Percentiles rank a stretch among this genome's conserved stretches.
Evolutionary conservation across 2,329 filamentous ascomycete genomes (phyloP).

Genomic region (Nothomitra cinnamomea): DNA sequence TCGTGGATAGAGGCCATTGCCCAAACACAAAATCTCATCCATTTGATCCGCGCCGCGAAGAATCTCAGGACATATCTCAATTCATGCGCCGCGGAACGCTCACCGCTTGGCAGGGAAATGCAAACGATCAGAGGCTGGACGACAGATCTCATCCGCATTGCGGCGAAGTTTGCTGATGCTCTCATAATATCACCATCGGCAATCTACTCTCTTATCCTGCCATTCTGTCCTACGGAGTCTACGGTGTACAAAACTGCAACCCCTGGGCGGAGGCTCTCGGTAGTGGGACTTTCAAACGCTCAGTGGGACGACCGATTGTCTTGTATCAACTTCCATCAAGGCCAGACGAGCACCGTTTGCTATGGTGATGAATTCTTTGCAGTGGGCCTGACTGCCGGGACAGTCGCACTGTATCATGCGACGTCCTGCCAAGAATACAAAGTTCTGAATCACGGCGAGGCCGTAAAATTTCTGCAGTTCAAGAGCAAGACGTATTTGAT

Average conservation of each 20-base stretch:
- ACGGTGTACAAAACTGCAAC: constrained; percentile 12
- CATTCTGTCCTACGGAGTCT: constrained; percentile 19
- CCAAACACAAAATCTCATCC: constrained; percentile 8
- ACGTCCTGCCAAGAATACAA: constrained; percentile 14
- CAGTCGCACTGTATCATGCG: constrained; percentile 12
- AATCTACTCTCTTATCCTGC: constrained; percentile 19
- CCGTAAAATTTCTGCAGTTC: constrained; percentile 19
- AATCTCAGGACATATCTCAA: constrained; percentile 10
- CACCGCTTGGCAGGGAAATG: constrained; percentile 12
- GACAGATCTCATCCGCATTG: constrained; percentile 18
- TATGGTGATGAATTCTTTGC: constrained; percentile 12
- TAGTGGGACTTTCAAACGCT: constrained; percentile 13
- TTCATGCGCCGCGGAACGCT: constrained; percentile 5
- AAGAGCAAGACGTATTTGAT: constrained; percentile 16
- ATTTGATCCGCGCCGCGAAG: constrained; percentile 9
- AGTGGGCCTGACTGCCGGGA: constrained; percentile 13
- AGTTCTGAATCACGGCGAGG: constrained; percentile 17
- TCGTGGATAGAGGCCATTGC: constrained; percentile 18
- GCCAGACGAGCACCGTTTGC: constrained; percentile 9
- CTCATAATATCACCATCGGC: constrained; percentile 17
- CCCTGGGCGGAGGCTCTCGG: constrained; percentile 9
- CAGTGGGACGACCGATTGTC: constrained; percentile 20
- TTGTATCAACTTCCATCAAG: constrained; percentile 16
- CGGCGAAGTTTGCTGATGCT: constrained; percentile 17
- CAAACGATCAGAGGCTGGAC: constrained; percentile 15